Conservation (phyloP, 2,329 filamentous ascomycete genomes). For the Colletotrichum acutatum region DNA sequence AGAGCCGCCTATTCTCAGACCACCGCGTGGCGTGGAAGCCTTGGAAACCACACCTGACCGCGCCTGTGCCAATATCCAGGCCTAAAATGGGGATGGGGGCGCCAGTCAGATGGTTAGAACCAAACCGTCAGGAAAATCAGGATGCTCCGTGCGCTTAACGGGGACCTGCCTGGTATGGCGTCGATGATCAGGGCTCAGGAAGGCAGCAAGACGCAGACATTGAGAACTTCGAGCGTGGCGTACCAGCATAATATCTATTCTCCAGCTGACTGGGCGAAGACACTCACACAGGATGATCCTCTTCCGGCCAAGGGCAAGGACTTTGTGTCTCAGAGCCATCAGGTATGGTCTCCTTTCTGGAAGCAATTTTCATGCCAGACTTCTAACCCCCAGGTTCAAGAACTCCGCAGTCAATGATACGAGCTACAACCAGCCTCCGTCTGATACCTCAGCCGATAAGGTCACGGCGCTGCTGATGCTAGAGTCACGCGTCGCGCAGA, state of each 20-base stretch:
- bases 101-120: no score
- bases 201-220: background rate
- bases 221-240: constrained; percentile 4
- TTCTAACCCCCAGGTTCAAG: background rate
- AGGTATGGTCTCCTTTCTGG: background rate
- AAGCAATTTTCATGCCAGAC: background rate
- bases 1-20: no score
- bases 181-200: constrained; percentile 2
- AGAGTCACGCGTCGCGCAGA: no score
- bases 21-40: no score
- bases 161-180: background rate
- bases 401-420: no score
- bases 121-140: background rate
- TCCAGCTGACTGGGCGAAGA: constrained; percentile 11
- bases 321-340: background rate
- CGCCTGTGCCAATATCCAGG: no score
- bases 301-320: background rate
- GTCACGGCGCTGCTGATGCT: no score
- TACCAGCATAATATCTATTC: constrained; percentile 4
- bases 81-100: no score
- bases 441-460: no score
- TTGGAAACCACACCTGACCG: background rate
- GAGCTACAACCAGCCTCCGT: no score
- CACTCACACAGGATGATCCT: background rate
- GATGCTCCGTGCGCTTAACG: background rate